phyloP scores from a whole-genome alignment of 495 filamentous ascomycete species.

The Penicillium maclennaniae region DNA sequence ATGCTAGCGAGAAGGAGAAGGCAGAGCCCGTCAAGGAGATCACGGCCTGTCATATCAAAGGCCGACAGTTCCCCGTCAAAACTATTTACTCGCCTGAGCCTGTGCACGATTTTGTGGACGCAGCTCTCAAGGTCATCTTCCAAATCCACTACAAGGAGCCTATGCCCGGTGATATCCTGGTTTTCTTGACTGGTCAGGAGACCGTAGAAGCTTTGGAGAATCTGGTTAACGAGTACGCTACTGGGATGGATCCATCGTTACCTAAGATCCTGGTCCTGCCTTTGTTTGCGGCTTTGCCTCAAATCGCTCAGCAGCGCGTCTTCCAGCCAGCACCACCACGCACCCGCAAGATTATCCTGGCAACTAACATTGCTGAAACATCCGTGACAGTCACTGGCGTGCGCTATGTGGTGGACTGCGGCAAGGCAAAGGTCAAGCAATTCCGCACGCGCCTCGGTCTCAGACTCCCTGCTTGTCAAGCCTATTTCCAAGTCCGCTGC shows the following conservation, averaged over 20 bases:
- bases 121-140: slow-evolving; percentile 78
- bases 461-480: slow-evolving; percentile 85
- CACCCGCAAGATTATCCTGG: slow-evolving; percentile 84
- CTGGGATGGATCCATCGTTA: slow-evolving; percentile 62
- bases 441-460: slow-evolving; percentile 81
- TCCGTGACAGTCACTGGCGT: slow-evolving; percentile 96
- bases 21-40: slow-evolving; percentile 25
- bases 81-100: slow-evolving; percentile 72
- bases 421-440: slow-evolving; percentile 91
- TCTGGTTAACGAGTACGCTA: slow-evolving; percentile 74
- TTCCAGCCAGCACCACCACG: slow-evolving; percentile 72
- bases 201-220: slow-evolving; percentile 80
- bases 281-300: slow-evolving; percentile 68
- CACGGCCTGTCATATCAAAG: slow-evolving; percentile 70
- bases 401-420: slow-evolving; percentile 85
- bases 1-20: slow-evolving; percentile 4
- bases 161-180: slow-evolving; percentile 87
- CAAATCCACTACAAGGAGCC: slow-evolving; percentile 84
- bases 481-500: slow-evolving; percentile 91
- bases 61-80: slow-evolving; percentile 83
- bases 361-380: slow-evolving; percentile 97
- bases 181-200: slow-evolving; percentile 92
- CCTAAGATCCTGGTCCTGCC: slow-evolving; percentile 73
- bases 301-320: slow-evolving; percentile 76
- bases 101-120: slow-evolving; percentile 78